Evolutionary conservation across 208 protist genomes (phyloP).

Genomic region (Wallacemonas sp.): DNA sequence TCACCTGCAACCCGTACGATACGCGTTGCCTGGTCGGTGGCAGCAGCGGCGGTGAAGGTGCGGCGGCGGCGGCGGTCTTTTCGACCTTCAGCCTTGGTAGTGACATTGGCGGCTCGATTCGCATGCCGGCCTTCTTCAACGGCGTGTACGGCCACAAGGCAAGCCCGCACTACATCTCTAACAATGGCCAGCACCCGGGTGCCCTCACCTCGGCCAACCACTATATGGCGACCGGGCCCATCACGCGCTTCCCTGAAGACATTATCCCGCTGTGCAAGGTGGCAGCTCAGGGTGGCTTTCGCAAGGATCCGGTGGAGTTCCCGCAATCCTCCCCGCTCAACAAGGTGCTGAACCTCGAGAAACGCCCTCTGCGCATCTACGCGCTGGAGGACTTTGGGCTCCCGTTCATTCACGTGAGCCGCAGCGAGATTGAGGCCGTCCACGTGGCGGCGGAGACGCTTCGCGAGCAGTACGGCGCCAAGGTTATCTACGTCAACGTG

Average conservation of each 20-base stretch:
- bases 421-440: constrained; percentile 55
- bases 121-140: constrained; percentile 90
- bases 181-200: constrained; percentile 74
- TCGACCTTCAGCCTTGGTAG: constrained; percentile 83
- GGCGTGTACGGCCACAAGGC: constrained; percentile 90
- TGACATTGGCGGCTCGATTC: constrained; percentile 90
- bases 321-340: constrained; percentile 62
- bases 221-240: constrained; percentile 84
- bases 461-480: constrained; percentile 42
- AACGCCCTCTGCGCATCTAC: constrained; percentile 51
- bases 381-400: constrained; percentile 81
- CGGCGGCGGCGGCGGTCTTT: constrained; percentile 74
- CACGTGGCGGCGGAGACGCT: constrained; percentile 54
- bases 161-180: constrained; percentile 82
- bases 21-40: constrained; percentile 80
- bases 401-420: constrained; percentile 42
- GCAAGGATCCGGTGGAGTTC: constrained; percentile 51
- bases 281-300: constrained; percentile 76
- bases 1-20: constrained; percentile 89
- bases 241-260: constrained; percentile 85
- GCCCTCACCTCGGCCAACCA: constrained; percentile 70
- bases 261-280: constrained; percentile 70
- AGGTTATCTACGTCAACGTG: constrained; percentile 76
- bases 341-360: constrained; percentile 35
- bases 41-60: constrained; percentile 85